Evolutionary conservation across 768 basidiomycete genomes (phyloP).

Genomic region (Harrya chromipes): DNA sequence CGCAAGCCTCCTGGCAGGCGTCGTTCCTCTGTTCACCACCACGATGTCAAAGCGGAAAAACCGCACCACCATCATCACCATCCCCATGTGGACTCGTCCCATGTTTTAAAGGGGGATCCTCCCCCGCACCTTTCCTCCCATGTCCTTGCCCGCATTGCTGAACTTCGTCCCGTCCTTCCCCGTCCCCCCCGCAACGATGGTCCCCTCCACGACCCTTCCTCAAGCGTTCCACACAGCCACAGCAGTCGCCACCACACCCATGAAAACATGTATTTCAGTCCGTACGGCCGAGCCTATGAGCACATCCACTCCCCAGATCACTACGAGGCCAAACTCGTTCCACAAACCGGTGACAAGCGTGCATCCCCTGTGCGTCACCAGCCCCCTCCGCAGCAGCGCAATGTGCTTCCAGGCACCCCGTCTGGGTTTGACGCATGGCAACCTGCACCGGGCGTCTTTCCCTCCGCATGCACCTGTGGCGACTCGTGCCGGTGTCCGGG

Average conservation of each 20-base stretch:
- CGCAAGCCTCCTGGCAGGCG: conserved; percentile 41
- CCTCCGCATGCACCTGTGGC: conserved; percentile 60
- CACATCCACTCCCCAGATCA: conserved; percentile 39
- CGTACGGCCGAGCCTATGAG: conserved; percentile 68
- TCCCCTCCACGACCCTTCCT: conserved; percentile 48
- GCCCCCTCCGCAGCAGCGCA: conserved; percentile 26
- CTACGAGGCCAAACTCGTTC: conserved; percentile 21
- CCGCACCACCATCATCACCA: conserved; percentile 13
- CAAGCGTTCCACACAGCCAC: conserved; percentile 41
- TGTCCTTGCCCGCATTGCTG: conserved; percentile 58
- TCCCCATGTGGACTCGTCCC: conserved; percentile 17
- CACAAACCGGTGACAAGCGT: conserved; percentile 16
- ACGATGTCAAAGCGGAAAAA: conserved; percentile 30
- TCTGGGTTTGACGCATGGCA: conserved; percentile 25
- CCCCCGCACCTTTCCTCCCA: conserved; percentile 39
- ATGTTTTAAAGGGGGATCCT: conserved; percentile 7
- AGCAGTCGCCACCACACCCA: conserved; percentile 45
- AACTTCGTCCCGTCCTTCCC: conserved; percentile 69
- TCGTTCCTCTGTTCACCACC: conserved; percentile 28
- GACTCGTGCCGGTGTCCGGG: conserved; percentile 63
- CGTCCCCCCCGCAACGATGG: conserved; percentile 45
- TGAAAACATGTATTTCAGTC: conserved; percentile 55
- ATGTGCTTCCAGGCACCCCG: conserved; percentile 25
- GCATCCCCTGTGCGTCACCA: conserved; percentile 22
- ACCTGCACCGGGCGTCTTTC: conserved; percentile 30